Evolutionary conservation across 2,329 filamentous ascomycete species (phyloP).

Genomic region (Fusarium papillatum): DNA sequence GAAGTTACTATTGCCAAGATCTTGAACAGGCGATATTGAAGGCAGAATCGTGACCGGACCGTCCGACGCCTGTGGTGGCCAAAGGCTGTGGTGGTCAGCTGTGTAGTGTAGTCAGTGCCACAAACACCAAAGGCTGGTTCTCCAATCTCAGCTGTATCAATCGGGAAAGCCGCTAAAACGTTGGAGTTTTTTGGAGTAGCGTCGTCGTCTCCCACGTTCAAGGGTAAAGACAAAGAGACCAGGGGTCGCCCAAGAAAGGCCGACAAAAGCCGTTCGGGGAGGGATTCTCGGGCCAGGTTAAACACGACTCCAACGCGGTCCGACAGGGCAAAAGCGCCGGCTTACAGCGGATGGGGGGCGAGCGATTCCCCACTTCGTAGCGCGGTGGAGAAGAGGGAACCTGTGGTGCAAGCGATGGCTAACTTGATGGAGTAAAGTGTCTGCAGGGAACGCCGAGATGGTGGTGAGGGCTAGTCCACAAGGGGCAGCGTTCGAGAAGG

Average conservation of each 20-base stretch:
- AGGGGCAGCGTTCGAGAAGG: conserved; percentile 28
- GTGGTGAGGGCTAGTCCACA: conserved; percentile 2
- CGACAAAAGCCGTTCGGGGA: background rate
- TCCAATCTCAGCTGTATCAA: background rate
- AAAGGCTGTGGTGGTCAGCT: background rate
- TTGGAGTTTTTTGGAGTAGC: conserved; percentile 10
- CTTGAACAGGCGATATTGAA: background rate
- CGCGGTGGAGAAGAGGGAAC: conserved; percentile 8
- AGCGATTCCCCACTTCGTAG: conserved; percentile 7
- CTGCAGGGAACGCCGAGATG: background rate
- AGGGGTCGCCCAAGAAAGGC: conserved; percentile 1
- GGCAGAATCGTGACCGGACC: background rate
- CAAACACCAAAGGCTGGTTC: background rate
- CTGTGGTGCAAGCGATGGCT: background rate
- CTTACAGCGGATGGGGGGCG: conserved; percentile 23
- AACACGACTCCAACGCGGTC: background rate
- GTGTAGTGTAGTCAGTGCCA: too few species aligned
- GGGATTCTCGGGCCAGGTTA: background rate
- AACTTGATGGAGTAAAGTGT: background rate
- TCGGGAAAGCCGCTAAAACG: background rate
- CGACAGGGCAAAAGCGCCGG: conserved; percentile 7
- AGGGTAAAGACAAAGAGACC: background rate
- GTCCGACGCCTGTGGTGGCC: background rate
- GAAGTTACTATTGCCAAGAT: conserved; percentile 4
- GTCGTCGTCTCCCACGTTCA: background rate